These are phyloP conservation scores for Deinandra increscens DNA, from an alignment of 129 eudicot species.

Conservation along the genomic window DNA sequence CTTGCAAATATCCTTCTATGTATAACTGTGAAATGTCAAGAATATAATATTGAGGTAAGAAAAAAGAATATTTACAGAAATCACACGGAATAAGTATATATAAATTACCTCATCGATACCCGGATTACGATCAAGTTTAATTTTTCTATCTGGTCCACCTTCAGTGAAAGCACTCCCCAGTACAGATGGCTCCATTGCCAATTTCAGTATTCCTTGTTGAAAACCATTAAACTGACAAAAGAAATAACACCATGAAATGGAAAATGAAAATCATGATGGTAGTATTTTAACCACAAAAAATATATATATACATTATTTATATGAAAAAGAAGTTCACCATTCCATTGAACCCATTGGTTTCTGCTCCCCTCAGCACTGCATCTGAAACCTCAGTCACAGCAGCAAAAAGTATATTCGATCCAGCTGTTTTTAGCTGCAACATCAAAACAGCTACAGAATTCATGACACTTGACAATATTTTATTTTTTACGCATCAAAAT, in stretches of 20 bases:
- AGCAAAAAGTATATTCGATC: constrained; percentile 86
- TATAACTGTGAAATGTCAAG: constrained; percentile 62
- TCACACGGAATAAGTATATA: background rate
- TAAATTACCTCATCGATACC: constrained; percentile 86
- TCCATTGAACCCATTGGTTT: constrained; percentile 83
- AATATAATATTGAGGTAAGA: constrained; percentile 10
- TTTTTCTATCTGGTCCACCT: constrained; percentile 99
- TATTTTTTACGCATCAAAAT: background rate
- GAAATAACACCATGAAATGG: constrained; percentile 7
- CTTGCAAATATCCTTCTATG: constrained; percentile 97
- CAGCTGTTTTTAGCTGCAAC: constrained; percentile 80
- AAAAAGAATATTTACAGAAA: background rate
- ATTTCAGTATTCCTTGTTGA: constrained; percentile 84
- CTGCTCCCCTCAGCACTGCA: constrained; percentile 93
- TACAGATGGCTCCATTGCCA: constrained; percentile 97
- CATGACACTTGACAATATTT: constrained; percentile 8
- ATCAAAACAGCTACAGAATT: constrained; percentile 22
- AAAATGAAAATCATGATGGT: constrained; percentile 6
- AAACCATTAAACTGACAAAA: constrained; percentile 66
- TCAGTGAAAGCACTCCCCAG: constrained; percentile 86
- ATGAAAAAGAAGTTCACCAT: constrained; percentile 46
- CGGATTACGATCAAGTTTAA: constrained; percentile 84
- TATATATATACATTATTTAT: background rate
- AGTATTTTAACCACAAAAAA: background rate
- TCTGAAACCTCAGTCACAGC: constrained; percentile 92